Evolutionary conservation across 768 basidiomycete genomes (phyloP).

Genomic region (Russula foetens): DNA sequence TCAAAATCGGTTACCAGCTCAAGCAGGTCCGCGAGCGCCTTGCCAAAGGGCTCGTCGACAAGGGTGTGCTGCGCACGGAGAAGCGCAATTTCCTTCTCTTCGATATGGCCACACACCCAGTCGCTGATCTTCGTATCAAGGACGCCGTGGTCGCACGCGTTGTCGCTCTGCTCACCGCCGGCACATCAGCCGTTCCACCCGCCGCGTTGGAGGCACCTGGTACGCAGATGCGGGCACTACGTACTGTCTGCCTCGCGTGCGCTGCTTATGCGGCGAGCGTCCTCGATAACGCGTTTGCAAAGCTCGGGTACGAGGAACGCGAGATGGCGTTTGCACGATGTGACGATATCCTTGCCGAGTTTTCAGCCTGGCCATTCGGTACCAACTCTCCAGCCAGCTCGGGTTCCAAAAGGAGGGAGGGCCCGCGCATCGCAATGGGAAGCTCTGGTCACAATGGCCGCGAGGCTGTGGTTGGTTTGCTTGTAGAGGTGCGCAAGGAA

Average conservation of each 20-base stretch:
- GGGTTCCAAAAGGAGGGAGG: constrained; percentile 30
- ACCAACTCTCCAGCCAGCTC: constrained; percentile 23
- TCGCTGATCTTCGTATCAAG: constrained; percentile 88
- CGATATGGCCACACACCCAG: constrained; percentile 99
- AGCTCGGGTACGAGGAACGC: constrained; percentile 85
- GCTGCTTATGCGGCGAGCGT: constrained; percentile 94
- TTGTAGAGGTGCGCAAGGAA: constrained; percentile 70
- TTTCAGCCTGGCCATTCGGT: constrained; percentile 84
- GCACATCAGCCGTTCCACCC: constrained; percentile 72
- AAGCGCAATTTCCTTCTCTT: constrained; percentile 98
- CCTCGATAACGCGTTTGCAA: constrained; percentile 86
- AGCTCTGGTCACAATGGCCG: constrained; percentile 41
- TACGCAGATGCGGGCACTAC: constrained; percentile 68
- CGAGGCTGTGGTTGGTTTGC: constrained; percentile 64
- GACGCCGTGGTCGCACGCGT: constrained; percentile 74
- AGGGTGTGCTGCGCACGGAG: constrained; percentile 97
- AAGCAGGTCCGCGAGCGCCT: constrained; percentile 98
- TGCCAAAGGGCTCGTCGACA: constrained; percentile 95
- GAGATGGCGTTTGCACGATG: constrained; percentile 90
- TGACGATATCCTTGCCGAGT: constrained; percentile 91
- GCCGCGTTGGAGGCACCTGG: constrained; percentile 68
- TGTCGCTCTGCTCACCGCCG: constrained; percentile 70
- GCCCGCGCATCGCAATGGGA: constrained; percentile 47
- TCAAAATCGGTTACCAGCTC: constrained; percentile 98
- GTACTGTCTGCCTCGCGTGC: constrained; percentile 82